Percentiles rank a stretch among this genome's conserved stretches.
phyloP scores from a whole-genome alignment of 495 filamentous ascomycete species.

The Margaritispora aquatica region DNA sequence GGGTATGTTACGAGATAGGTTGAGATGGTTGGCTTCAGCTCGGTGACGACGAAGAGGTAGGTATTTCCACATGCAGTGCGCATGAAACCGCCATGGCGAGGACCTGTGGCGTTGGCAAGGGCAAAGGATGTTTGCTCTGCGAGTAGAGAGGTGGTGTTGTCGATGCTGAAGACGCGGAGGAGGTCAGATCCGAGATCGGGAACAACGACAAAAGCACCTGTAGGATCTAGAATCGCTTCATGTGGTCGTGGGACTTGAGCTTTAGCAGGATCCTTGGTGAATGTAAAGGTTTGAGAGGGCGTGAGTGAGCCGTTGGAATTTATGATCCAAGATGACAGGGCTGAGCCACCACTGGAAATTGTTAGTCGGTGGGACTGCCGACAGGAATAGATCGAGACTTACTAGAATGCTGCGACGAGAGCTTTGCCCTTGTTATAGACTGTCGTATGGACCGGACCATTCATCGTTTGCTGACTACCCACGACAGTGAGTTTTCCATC shows the following conservation, averaged over 20 bases:
- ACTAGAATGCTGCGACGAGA: constrained; percentile 45
- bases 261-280: constrained; percentile 40
- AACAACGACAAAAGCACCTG: constrained; percentile 53
- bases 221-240: constrained; percentile 63
- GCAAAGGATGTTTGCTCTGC: constrained; percentile 28
- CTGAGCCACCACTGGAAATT: constrained; percentile 14
- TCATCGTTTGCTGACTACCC: constrained; percentile 27
- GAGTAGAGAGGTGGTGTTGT: constrained; percentile 32
- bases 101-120: constrained; percentile 48
- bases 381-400: constrained; percentile 16
- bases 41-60: constrained; percentile 57
- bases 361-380: constrained; percentile 6
- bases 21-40: constrained; percentile 53
- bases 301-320: constrained; percentile 21
- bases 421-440: constrained; percentile 33
- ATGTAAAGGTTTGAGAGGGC: constrained; percentile 43
- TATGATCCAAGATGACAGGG: constrained; percentile 17
- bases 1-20: constrained; percentile 53
- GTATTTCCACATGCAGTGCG: constrained; percentile 34
- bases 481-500: constrained; percentile 32
- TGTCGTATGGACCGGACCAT: constrained; percentile 39
- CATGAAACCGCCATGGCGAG: constrained; percentile 61
- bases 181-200: constrained; percentile 70
- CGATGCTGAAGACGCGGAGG: constrained; percentile 56
- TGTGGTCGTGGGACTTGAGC: constrained; percentile 70